Evolutionary conservation across 1,284 basidiomycete species (phyloP).

Genomic region (Golubevia pallescens): DNA sequence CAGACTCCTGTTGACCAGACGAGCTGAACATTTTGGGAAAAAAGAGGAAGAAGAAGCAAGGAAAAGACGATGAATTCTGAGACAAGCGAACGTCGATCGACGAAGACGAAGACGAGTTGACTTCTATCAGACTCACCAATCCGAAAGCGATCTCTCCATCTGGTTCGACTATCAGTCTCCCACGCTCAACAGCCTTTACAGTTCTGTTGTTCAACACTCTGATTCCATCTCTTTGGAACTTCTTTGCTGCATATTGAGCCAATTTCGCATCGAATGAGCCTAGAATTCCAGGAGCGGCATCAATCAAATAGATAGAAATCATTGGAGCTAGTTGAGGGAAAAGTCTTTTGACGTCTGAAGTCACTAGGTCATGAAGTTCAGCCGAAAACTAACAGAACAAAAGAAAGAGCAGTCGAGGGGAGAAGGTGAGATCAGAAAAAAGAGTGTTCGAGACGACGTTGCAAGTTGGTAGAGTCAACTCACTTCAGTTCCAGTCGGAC

Average conservation of each 20-base stretch:
- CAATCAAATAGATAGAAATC: slow-evolving; percentile 24
- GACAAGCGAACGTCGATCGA: no score
- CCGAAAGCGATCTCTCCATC: slow-evolving; percentile 33
- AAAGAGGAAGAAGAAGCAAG: slow-evolving; percentile 5
- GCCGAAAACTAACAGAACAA: slow-evolving; percentile 66
- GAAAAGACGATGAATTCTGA: slow-evolving; percentile 1
- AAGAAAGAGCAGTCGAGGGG: no score
- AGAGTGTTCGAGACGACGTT: no score
- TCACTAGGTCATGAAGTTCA: slow-evolving; percentile 82
- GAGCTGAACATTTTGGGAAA: background rate
- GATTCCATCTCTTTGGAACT: slow-evolving; percentile 31
- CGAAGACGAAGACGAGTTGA: no score
- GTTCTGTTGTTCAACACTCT: slow-evolving; percentile 22
- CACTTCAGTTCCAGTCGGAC: slow-evolving; percentile 33
- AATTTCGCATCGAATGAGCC: slow-evolving; percentile 46
- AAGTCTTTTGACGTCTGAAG: slow-evolving; percentile 73
- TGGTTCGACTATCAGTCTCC: slow-evolving; percentile 26
- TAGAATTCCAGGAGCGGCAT: slow-evolving; percentile 50
- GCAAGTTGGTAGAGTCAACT: no score
- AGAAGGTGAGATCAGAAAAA: no score
- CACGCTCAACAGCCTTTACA: slow-evolving; percentile 24
- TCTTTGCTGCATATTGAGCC: slow-evolving; percentile 41
- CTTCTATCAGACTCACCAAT: slow-evolving; percentile 12
- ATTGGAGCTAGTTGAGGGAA: slow-evolving; percentile 46
- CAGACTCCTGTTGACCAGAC: no score